phyloP scores from a whole-genome alignment of 2,329 filamentous ascomycete species.

The Ophiostoma ulmi region DNA sequence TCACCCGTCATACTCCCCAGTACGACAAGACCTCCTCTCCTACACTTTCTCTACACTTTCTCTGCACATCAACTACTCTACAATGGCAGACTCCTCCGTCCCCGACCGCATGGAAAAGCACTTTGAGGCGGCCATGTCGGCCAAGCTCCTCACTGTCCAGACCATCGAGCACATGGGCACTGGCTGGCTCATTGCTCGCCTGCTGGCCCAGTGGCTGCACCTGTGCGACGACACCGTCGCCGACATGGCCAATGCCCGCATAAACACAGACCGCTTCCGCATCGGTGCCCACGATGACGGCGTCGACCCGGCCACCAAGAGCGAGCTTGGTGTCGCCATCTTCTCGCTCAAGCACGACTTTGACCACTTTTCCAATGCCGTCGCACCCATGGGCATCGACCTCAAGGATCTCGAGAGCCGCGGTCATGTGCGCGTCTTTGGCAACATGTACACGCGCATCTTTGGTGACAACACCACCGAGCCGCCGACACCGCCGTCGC shows the following conservation, averaged over 20 bases:
- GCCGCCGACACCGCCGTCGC: conserved; percentile 9
- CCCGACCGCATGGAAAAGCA: conserved; percentile 15
- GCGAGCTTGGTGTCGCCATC: conserved; percentile 24
- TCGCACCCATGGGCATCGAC: conserved; percentile 25
- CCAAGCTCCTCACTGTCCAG: conserved; percentile 15
- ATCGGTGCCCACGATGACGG: conserved; percentile 19
- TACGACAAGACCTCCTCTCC: too few species aligned
- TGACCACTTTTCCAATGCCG: conserved; percentile 23
- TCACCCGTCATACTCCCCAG: too few species aligned
- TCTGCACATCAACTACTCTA: background rate
- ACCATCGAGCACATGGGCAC: conserved; percentile 9
- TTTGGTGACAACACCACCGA: conserved; percentile 11
- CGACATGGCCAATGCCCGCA: conserved; percentile 10
- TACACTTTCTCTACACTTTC: background rate
- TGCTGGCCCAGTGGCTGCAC: conserved; percentile 17
- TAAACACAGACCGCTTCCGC: conserved; percentile 17
- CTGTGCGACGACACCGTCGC: background rate
- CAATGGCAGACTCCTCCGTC: background rate
- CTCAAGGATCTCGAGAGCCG: conserved; percentile 20
- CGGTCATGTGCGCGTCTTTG: conserved; percentile 25
- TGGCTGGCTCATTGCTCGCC: conserved; percentile 13
- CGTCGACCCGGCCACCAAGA: conserved; percentile 19
- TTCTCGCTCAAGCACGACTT: conserved; percentile 26
- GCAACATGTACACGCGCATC: conserved; percentile 20
- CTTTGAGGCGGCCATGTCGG: conserved; percentile 15